Base-by-base conservation (phyloP, 192 early-diverging fungal species). In the Coemansia sp. region DNA sequence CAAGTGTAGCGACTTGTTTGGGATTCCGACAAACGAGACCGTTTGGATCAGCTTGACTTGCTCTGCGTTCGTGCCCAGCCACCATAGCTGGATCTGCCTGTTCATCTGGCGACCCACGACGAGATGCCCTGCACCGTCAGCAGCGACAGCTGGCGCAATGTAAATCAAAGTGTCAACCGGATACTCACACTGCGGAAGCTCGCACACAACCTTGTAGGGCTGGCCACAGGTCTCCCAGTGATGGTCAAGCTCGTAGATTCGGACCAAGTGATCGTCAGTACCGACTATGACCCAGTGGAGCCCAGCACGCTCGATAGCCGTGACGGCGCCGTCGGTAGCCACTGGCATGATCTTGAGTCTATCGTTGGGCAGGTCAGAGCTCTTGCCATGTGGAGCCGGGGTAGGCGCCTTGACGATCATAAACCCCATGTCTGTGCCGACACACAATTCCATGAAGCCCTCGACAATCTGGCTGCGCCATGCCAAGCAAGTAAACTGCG, bases 381-480 rank as follows among this genome's bases (percentile, higher is more conserved):
- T 33, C 43, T 65, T 60, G 48, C 63, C 74, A 10, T 70, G 65
- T 21, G 63, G 26, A 0, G 58, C 59, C 11, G 74, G 74, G 1
- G 60, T 40, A 1, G 74, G 74, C 19, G 74, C 74, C 53, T 70
- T 70, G 27, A 77, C 53, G 7, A 61, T 53, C 68, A 77, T 68
- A 29, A 77, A 71, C 2, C 74, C 74, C 58, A 67, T 67, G 48
- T 71, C 68, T 0, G 74, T 77, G 36, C 74, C 67, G 3, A 77
- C 68, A 38, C 68, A 71, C 41, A 77, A 65, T 62, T 77, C 74
- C 68, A 77, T 68, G 21, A 61, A 57, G 38, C 44, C 53, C 22
- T 62, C 57, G 10, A 53, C 56, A 8, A 70, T 62, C 44, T 60
- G 24, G 14, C 15, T 52, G 40, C 74, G 60, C 74, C 74, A 77